Base-by-base conservation (phyloP, 345 rosid genomes). In the Angophora floribunda region DNA sequence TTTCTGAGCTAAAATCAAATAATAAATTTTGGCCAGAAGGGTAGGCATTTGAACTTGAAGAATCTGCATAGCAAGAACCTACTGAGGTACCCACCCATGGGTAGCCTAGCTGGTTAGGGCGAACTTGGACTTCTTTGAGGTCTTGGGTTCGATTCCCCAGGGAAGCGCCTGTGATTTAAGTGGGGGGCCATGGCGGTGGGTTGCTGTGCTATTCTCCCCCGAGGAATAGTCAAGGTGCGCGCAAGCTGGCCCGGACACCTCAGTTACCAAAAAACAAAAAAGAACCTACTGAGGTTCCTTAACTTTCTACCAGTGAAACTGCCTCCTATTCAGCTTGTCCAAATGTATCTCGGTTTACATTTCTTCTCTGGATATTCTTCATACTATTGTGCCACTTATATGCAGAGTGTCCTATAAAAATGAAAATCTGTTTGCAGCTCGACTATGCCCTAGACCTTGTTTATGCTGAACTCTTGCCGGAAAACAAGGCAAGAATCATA, bases 401-500 rank as follows among this genome's bases (percentile, higher is more conserved):
- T 21, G 65, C 21, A 32, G 41, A 67, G 44, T 30, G 44, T 67
- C 28, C 44, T 67, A 67, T 15, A 32, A 67, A 63, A 67, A 17
- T 30, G 79, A 67, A 26, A 32, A 57, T 85, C 15, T 90, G 44
- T 85, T 30, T 89, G 92, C 96, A 97, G 98, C 90, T 97, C n/a
- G 93, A 93, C 79, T 88, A 95, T 90, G 92, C 92, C 36, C 90
- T 96, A 22, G 96, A 96, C 7, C 85, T 82, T 32, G 94, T 97
- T 59, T 91, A 92, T 63, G 90, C 99, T 9, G 97, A 96, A 85
- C 96, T 97, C 80, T 91, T 96, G 67, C 98, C 98, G 0, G 93
- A 95, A 91, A 95, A 92, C 85, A 97, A 97, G 90, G 95, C 95
- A 4, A 88, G 87, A 84, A 93, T 95, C 52, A 89, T 97, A 70